Percentiles rank a stretch among this genome's conserved stretches.
These are phyloP conservation scores for Cutaneotrichosporon spelunceum DNA, from an alignment of 1,284 basidiomycete genomes.

Conservation along the genomic window DNA sequence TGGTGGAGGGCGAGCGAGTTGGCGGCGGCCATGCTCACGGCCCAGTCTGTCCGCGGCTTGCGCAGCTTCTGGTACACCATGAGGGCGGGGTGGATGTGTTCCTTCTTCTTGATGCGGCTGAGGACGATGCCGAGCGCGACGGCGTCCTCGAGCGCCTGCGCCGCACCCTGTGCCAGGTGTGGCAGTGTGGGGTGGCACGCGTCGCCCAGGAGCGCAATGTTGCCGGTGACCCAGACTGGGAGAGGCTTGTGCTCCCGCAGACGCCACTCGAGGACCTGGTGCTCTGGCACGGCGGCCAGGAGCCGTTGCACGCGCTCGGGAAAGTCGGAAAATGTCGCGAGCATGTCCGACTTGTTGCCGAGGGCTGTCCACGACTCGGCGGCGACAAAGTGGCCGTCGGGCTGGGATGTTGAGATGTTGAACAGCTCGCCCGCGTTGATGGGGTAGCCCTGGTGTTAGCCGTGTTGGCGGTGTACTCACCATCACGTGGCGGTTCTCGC, in stretches of 20 bases:
- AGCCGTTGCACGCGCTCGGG: constrained; percentile 45
- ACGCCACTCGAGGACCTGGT: constrained; percentile 49
- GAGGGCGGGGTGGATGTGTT: constrained; percentile 43
- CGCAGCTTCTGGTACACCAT: constrained; percentile 45
- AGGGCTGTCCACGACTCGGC: constrained; percentile 44
- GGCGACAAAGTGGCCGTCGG: constrained; percentile 42
- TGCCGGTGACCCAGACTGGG: constrained; percentile 41
- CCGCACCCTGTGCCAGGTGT: constrained; percentile 47
- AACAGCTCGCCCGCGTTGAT: constrained; percentile 43
- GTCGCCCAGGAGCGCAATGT: constrained; percentile 36
- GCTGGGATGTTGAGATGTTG: constrained; percentile 50
- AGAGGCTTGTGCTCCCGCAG: constrained; percentile 45
- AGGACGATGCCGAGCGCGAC: constrained; percentile 44
- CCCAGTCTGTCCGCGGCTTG: constrained; percentile 48
- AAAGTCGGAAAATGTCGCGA: constrained; percentile 41
- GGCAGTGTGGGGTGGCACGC: constrained; percentile 45
- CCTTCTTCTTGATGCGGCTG: constrained; percentile 38
- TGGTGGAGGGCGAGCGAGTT: constrained; percentile 46
- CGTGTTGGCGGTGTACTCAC: constrained; percentile 13
- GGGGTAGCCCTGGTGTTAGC: constrained; percentile 32
- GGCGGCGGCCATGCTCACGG: constrained; percentile 41
- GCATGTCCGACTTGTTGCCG: constrained; percentile 45
- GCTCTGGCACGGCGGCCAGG: constrained; percentile 40
- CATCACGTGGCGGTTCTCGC: constrained; percentile 46
- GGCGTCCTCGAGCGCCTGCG: constrained; percentile 50